Evolutionary conservation across 202 grass and related monocot species (phyloP).

Genomic region (Digitaria exilis): DNA sequence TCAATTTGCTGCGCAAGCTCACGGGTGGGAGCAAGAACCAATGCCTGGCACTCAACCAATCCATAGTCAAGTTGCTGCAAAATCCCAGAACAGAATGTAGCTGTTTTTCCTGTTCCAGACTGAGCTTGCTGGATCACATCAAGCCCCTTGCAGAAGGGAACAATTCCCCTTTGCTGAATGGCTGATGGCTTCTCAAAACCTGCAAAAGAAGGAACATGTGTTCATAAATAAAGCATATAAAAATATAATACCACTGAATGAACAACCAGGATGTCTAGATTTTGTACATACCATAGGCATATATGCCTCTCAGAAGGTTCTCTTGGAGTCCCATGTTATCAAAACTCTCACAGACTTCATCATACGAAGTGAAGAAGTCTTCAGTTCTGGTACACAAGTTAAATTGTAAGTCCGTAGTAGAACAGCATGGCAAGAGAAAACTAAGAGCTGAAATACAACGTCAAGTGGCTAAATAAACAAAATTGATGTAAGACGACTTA

Average conservation of each 20-base stretch:
- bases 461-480: not conserved
- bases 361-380: conserved; percentile 63
- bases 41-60: conserved; percentile 58
- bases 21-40: conserved; percentile 72
- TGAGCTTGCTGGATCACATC: conserved; percentile 80
- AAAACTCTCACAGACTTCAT: conserved; percentile 69
- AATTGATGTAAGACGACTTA: conserved; percentile 30
- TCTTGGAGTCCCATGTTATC: conserved; percentile 64
- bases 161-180: conserved; percentile 75
- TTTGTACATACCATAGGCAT: conserved; percentile 59
- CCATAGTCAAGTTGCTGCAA: conserved; percentile 70
- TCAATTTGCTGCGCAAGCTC: conserved; percentile 77
- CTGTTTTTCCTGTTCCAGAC: conserved; percentile 74
- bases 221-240: not conserved
- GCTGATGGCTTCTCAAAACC: conserved; percentile 83
- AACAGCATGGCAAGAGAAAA: not conserved
- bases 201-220: conserved; percentile 1
- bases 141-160: conserved; percentile 70
- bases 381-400: conserved; percentile 27
- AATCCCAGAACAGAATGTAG: conserved; percentile 77
- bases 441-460: not conserved
- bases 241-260: not conserved
- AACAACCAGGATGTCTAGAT: not conserved
- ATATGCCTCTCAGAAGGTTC: conserved; percentile 75
- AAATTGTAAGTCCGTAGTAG: not conserved